Base-by-base conservation (phyloP, 2,329 filamentous ascomycete genomes). In the Lecanicillium sp. region DNA sequence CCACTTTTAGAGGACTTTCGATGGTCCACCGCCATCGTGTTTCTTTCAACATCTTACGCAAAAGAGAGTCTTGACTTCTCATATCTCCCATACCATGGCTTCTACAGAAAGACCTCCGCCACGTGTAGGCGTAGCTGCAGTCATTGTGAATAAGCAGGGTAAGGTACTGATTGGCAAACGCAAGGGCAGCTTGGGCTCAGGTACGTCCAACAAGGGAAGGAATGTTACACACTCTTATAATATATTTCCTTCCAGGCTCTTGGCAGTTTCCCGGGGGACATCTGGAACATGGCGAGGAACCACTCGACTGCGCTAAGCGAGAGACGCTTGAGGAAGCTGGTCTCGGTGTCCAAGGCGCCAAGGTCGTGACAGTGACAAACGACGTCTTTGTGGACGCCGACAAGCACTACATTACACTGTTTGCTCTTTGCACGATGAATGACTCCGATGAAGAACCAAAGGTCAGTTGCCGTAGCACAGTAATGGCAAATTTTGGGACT, bases 371-470 rank as follows among this genome's bases (percentile, higher is more conserved):
- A 0, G 74, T 79, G 0, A 88, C 83, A 5, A 88, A 90, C 58
- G 80, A 83, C 56, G 60, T 86, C 1, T 86, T 89, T 60, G 58
- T 64, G 1, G 58, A 60, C 0, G 72, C 75, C n/a, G 65, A 64
- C 0, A 87, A 83, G 62, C 86, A 91, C 60, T 91, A 90, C 58
- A 72, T 89, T 43, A 90, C 87, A 0, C 62, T 89, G 3, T 90
- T 87, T 55, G 77, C 88, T 52, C 67, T 69, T 0, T 80, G 77
- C 35, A 65, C 63, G 37, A 67, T 78, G 55, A 58, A 66, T 0
- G 71, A 79, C 21, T 66, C 71, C 14, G 54, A 58, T 0, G 71
- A 71, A 21, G 62, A 77, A 53, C 76, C 84, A 0, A 48, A 73
- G 69, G 83, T 85, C 50, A 58, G 71, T 39, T 5, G 20, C 23